Conservation (phyloP, 257 asterid genomes). For the Salvia hispanica region DNA sequence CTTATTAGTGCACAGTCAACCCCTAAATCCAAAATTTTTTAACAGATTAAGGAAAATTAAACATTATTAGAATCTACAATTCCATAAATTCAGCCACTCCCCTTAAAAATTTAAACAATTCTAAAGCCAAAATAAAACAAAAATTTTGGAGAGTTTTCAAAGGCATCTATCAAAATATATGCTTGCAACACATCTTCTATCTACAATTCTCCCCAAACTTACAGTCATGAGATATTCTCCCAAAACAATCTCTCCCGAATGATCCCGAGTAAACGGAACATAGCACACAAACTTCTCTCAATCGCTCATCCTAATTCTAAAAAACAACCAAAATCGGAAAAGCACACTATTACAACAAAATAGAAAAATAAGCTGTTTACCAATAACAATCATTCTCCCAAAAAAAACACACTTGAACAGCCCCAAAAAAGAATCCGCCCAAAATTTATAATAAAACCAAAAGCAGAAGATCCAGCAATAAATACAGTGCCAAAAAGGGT, state of each 20-base stretch:
- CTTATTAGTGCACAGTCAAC: conserved; percentile 8
- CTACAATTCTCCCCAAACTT: background rate
- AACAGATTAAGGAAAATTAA: background rate
- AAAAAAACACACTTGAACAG: conserved; percentile 20
- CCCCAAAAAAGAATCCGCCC: conserved; percentile 11
- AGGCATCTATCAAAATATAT: background rate
- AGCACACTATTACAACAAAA: background rate
- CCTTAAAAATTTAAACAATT: background rate
- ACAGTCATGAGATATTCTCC: conserved; percentile 12
- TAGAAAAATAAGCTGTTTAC: too few species aligned
- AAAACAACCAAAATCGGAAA: conserved; percentile 21
- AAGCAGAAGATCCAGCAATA: background rate
- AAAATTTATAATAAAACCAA: background rate
- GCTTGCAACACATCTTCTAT: background rate
- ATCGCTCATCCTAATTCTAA: background rate
- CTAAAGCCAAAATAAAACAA: background rate
- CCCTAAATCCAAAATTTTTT: conserved; percentile 3
- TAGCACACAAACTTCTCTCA: conserved; percentile 14
- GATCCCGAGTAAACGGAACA: background rate
- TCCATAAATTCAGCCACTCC: background rate
- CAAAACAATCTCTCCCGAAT: background rate
- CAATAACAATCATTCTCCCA: background rate
- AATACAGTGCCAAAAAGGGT: conserved; percentile 6
- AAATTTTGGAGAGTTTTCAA: background rate
- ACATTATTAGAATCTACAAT: background rate